Evolutionary conservation across 163 green algal species (phyloP), one percentile per base, ranked within the genome.

Genomic region (Chlorella variabilis): DNA sequence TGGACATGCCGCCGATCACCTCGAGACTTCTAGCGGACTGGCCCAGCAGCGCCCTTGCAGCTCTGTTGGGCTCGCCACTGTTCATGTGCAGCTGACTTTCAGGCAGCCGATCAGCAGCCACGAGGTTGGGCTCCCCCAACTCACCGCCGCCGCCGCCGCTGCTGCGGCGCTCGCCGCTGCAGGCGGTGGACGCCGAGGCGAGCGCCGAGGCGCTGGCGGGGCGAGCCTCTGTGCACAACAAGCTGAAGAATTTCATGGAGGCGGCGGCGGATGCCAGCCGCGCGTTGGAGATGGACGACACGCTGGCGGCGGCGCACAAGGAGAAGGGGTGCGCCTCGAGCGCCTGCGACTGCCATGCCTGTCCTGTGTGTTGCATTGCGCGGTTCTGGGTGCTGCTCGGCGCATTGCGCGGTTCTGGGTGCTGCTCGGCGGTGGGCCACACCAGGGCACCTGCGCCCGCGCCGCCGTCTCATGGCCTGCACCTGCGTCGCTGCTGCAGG

Each of bases 311-410:
- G 58, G 92, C 92, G 17, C 89, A 95, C 77, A 79, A 93, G 25
- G 84, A 91, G 38, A 93, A 93, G 59, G 93, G 93, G 93, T 96
- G 81, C 34, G 75, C n/a, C n/a, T n/a, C n/a, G n/a, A n/a, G n/a
- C n/a, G n/a, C n/a, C n/a, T n/a, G n/a, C n/a, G n/a, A 8, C 61
- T 21, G 25, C 29, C 59, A 3, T 68, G 29, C 27, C 59, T 39
- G 59, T n/a, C 58, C n/a, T 11, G 21, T 15, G 15, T 27, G 42
- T 11, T 70, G 23, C 23, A 33, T 39, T 18, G 9, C 34, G 27
- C 65, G 23, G 29, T 23, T 33, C 42, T 27, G 1, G n/a, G 59
- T n/a, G 21, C n/a, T 11, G 21, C 29, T 33, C 2, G 42, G 11
- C 62, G 23, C 23, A 33, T 39, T 18, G 9, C 34, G 27, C 65